Evolutionary conservation across 2,329 filamentous ascomycete species (phyloP).

Genomic region (Fusarium virguliforme): DNA sequence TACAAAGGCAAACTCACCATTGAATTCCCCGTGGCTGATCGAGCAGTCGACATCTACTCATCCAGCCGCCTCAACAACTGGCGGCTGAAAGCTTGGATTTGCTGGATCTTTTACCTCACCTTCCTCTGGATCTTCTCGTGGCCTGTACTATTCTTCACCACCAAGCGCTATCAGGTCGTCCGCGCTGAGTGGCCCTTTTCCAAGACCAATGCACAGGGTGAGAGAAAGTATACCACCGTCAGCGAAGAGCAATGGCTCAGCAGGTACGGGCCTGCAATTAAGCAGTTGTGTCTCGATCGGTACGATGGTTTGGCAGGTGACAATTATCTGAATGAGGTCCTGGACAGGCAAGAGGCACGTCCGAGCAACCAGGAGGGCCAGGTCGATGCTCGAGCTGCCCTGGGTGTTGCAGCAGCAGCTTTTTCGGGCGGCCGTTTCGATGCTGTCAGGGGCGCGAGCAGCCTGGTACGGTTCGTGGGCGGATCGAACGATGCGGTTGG

Average conservation of each 20-base stretch:
- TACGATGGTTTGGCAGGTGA: constrained; percentile 44
- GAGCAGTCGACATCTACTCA: constrained; percentile 46
- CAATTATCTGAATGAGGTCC: constrained; percentile 35
- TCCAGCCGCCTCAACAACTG: constrained; percentile 37
- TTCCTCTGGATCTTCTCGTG: constrained; percentile 48
- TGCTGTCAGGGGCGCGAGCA: constrained; percentile 22
- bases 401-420: constrained; percentile 37
- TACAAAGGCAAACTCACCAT: constrained; percentile 39
- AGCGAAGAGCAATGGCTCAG: constrained; percentile 41
- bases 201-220: constrained; percentile 10
- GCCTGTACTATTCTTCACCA: constrained; percentile 41
- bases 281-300: constrained; percentile 40
- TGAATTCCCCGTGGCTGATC: constrained; percentile 41
- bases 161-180: constrained; percentile 42
- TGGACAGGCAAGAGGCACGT: constrained; percentile 25
- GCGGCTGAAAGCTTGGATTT: constrained; percentile 42
- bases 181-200: constrained; percentile 41
- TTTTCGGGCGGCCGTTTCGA: constrained; percentile 39
- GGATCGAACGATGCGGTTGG: constrained; percentile 38
- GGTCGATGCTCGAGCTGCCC: constrained; percentile 26
- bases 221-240: constrained; percentile 36
- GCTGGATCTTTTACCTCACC: constrained; percentile 45
- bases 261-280: constrained; percentile 37
- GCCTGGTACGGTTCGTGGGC: constrained; percentile 35
- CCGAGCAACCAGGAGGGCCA: neutral